Evolutionary conservation across 345 rosid genomes (phyloP), one percentile per base, ranked within the genome.

Genomic region (Stellera chamaejasme): DNA sequence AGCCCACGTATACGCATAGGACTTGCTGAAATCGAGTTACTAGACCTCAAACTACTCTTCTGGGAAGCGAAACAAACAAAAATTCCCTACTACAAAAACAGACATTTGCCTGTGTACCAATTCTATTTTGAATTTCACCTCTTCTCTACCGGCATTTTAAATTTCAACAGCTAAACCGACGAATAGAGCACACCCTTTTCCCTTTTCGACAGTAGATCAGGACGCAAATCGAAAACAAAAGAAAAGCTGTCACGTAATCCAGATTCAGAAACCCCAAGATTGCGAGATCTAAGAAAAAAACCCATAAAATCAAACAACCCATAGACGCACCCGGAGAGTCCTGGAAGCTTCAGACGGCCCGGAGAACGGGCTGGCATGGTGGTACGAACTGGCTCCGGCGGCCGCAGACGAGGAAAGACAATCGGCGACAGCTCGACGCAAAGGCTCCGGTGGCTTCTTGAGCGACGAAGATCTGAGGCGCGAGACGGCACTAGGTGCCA

Each of bases 381-480:
- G 87, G 27, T 65, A 60, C 15, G 85, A 76, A 64, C 62, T 59
- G 48, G 75, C 67, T 10, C 80, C 75, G 49, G 88, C 73, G 43
- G 77, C 72, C 9, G 75, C 42, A 42, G 75, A 66, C 16, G 86
- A 78, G 0, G 87, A 72, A 54, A 91, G 77, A 54, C 97, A 93
- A 73, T 93, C 95, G 13, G 90, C 97, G 52, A 93, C 82, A 16
- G 96, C 95, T 10, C 96, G 82, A 19, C 95, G 94, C 54, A 93
- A 75, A 10, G 97, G 99, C 84, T 93, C 99, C 26, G 99, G 99
- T 13, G 87, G 97, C 72, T 89, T 90, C 75, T 76, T 89, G 10
- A 74, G 56, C 3, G 83, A 75, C 45, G 95, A 83, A 68, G 96
- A 93, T 90, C 97, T 89, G 69, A 87, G 77, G 50, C 99, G 78